Evolutionary conservation across 169 alveolate species (phyloP).

Genomic region (Eimeria maxima): DNA sequence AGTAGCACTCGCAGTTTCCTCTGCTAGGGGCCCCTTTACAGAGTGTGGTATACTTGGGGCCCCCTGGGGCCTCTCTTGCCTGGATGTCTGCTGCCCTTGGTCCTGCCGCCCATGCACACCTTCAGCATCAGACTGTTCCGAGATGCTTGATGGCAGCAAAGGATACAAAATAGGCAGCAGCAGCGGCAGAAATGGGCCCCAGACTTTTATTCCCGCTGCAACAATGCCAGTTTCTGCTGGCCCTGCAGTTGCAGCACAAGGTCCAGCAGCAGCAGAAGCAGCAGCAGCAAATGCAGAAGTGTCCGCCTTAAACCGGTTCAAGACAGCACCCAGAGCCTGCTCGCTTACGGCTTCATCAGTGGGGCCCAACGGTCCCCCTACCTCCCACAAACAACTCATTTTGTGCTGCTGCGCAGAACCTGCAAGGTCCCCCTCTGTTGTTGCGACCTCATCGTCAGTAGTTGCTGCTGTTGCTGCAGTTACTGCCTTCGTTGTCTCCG

Average conservation of each 20-base stretch:
- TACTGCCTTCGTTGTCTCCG: neutral
- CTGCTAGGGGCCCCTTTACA: neutral
- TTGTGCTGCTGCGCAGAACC: neutral
- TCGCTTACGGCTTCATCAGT: neutral
- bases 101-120: neutral
- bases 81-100: neutral
- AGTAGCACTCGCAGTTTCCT: neutral
- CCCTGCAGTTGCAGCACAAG: neutral
- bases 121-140: neutral
- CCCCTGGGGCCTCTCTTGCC: neutral
- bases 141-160: neutral
- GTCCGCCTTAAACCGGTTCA: neutral
- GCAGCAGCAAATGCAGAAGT: constrained; percentile 37
- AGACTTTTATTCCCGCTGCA: neutral
- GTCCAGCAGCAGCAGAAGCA: neutral
- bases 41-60: neutral
- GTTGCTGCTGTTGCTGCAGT: constrained; percentile 4
- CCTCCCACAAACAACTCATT: constrained; percentile 28
- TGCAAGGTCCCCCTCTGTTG: neutral
- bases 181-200: constrained; percentile 48
- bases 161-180: constrained; percentile 28
- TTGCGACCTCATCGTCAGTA: neutral
- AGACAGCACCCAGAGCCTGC: neutral
- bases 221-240: neutral
- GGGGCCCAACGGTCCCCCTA: neutral